Conservation (phyloP, 805 yeast species). For the Cyberlindnera mississippiensis region DNA sequence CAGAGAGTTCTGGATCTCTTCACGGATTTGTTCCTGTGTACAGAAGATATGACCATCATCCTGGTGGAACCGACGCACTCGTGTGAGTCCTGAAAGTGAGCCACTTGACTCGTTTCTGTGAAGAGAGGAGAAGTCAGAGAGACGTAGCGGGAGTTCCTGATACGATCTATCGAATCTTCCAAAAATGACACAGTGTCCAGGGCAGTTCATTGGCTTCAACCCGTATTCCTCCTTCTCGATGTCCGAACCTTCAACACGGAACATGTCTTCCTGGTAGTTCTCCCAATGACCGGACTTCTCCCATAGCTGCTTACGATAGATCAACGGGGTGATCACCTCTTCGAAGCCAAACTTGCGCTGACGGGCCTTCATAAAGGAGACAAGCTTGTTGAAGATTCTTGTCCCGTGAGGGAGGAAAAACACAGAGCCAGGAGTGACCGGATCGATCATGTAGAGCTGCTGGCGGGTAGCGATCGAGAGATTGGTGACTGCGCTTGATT, state of each 20-base stretch:
- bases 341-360: conserved; percentile 78
- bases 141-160: conserved; percentile 80
- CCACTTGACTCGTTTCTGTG: conserved; percentile 96
- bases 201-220: conserved; percentile 93
- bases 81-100: conserved; percentile 84
- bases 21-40: conserved; percentile 65
- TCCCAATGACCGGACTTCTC: conserved; percentile 94
- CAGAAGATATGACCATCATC: conserved; percentile 98
- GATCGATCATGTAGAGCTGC: conserved; percentile 72
- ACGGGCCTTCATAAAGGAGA: conserved; percentile 81
- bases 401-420: conserved; percentile 95
- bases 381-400: conserved; percentile 71
- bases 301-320: conserved; percentile 82
- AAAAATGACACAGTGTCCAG: conserved; percentile 89
- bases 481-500: conserved; percentile 23
- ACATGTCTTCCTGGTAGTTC: conserved; percentile 93
- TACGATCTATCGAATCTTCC: conserved; percentile 73
- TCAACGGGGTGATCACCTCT: conserved; percentile 90
- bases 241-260: conserved; percentile 63
- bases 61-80: conserved; percentile 94
- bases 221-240: conserved; percentile 56
- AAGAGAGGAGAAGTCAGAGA: conserved; percentile 84
- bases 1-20: conserved; percentile 70
- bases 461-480: conserved; percentile 44
- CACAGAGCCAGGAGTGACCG: conserved; percentile 84